Base-by-base conservation (phyloP, 768 basidiomycete genomes). In the Imleria badia region DNA sequence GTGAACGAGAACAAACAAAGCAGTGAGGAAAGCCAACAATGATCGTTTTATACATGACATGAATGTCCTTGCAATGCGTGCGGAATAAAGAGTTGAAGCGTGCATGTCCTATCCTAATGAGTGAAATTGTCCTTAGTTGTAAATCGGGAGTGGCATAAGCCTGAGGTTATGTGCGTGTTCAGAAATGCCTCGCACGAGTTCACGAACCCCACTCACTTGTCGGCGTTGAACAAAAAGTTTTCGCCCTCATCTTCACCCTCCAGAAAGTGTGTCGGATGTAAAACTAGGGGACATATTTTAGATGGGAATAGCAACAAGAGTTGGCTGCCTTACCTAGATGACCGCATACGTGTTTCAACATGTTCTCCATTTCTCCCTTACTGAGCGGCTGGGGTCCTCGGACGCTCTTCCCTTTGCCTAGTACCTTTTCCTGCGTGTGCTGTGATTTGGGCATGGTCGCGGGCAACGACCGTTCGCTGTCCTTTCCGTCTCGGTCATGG, bases 151-250 rank as follows among this genome's bases (percentile, higher is more conserved):
- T 1, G 90, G 90, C 61, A 91, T 61, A 48, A 92, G 59, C 62
- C 89, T 70, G 30, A 52, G 26, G 19, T 30, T 8, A 50, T 31
- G 20, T 15, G 10, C 31, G 31, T 43, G 19, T 40, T 62, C n/a
- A 68, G 41, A 20, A 51, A 42, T 15, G 52, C 7, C 22, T 23
- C 39, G 14, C 36, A 41, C 3, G 19, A 44, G 33, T 15, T 15
- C 34, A 34, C 40, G 31, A 39, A 42, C 12, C 11, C 11, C 30
- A 67, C 79, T 55, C 58, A 87, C 89, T 81, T 79, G 66, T 96
- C 94, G 29, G 91, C 83, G 65, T 90, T 91, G 74, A 96, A 96
- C 56, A 97, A 73, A 76, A 97, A 96, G 69, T 98, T 98, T 60
- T 95, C 88, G 7, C 89, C 86, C 1, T 84, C 78, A 66, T 96